Evolutionary conservation across 768 basidiomycete genomes (phyloP), one percentile per base, ranked within the genome.

Genomic region (Psilocybe subaeruginosa): DNA sequence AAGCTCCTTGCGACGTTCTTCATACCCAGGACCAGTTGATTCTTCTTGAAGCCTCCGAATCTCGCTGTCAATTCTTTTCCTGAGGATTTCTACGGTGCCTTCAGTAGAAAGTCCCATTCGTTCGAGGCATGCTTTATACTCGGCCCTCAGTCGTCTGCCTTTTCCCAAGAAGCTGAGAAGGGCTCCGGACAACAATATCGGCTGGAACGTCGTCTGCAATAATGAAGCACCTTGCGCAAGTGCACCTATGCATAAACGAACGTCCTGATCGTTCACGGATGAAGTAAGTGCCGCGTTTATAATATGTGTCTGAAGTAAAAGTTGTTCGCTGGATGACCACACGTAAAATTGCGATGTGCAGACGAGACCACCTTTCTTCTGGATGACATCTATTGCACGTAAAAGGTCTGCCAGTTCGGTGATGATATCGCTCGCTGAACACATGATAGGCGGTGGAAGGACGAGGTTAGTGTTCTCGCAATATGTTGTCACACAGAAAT

Each of bases 211-310:
- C 4, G 82, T 84, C 35, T 79, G 77, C n/a, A 83, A 70, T 6
- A 82, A 73, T 0, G 80, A 75, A 1, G 80, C 80, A 0, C 82
- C 82, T 64, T 83, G 78, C 6, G 78, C 74, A 7, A 84, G 74
- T 19, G 81, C 77, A n/a, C 79, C 81, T n/a, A 84, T 78, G 59
- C 82, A 82, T 4, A 80, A 56, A 4, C 80, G 80, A 29, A 82
- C 71, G 49, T 80, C 77, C 3, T 69, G 66, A 9, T 63, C 66
- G 41, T 66, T 64, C 4, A 71, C 64, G 16, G 68, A 59, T 9
- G 77, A 72, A 1, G 70, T 72, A 6, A 83, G 72, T 14, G 82
- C 82, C 12, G 74, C 66, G 41, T 78, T 68, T 46, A 82, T 77
- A 35, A 84, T 72, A 54, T 80, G 77, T 3, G 69, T 64, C 63